Evolutionary conservation across 805 yeast species (phyloP).

Genomic region (Blastobotrys parvus): DNA sequence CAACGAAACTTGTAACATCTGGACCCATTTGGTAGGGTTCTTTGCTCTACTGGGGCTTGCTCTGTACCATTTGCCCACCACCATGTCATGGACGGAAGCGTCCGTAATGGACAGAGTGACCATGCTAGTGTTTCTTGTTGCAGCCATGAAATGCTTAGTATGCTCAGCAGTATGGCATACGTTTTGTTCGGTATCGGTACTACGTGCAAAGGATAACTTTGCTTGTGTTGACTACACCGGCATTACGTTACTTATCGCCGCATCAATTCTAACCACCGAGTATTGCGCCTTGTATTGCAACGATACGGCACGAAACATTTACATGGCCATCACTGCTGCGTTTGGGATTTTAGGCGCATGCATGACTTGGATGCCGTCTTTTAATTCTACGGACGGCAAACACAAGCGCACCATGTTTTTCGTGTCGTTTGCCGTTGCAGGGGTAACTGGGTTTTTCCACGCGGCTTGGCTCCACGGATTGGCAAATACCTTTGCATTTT

Average conservation of each 20-base stretch:
- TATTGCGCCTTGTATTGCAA: slow-evolving; percentile 64
- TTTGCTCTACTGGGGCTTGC: slow-evolving; percentile 48
- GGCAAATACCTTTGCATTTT: slow-evolving; percentile 42
- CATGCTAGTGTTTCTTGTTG: slow-evolving; percentile 55
- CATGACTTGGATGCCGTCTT: slow-evolving; percentile 87
- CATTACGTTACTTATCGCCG: slow-evolving; percentile 80
- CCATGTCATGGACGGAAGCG: slow-evolving; percentile 33
- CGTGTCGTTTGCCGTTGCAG: slow-evolving; percentile 67
- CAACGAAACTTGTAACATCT: slow-evolving; percentile 86
- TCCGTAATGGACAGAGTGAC: slow-evolving; percentile 37
- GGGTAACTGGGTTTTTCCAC: slow-evolving; percentile 55
- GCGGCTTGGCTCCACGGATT: slow-evolving; percentile 50
- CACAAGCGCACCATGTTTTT: slow-evolving; percentile 74
- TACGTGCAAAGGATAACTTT: slow-evolving; percentile 56
- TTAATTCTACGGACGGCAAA: slow-evolving; percentile 81
- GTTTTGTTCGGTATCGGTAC: slow-evolving; percentile 64
- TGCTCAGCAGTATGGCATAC: slow-evolving; percentile 91
- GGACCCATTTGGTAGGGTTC: slow-evolving; percentile 83
- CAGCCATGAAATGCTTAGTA: slow-evolving; percentile 67
- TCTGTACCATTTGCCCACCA: slow-evolving; percentile 53
- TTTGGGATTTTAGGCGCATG: slow-evolving; percentile 67
- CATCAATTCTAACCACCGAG: slow-evolving; percentile 80
- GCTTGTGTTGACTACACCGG: slow-evolving; percentile 97
- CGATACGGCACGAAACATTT: slow-evolving; percentile 39
- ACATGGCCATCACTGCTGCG: slow-evolving; percentile 51